Conservation (phyloP, 1,284 basidiomycete genomes). For the Papiliotrema terrestris region DNA sequence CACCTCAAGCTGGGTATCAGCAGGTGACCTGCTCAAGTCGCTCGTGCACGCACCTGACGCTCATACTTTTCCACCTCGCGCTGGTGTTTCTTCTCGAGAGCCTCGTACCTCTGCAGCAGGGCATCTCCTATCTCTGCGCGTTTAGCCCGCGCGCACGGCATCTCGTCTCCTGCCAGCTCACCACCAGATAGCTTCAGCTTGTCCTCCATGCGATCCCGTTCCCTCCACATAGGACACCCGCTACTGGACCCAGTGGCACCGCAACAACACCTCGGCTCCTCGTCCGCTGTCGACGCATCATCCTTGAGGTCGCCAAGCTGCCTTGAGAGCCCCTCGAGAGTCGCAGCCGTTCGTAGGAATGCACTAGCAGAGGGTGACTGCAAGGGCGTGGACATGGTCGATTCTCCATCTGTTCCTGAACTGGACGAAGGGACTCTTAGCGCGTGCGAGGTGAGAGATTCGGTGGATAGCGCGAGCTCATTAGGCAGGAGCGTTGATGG, state of each 20-base stretch:
- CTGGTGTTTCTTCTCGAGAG: slow-evolving; percentile 68
- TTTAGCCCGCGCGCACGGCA: slow-evolving; percentile 1
- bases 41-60: slow-evolving; percentile 31
- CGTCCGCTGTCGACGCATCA: slow-evolving; percentile 14
- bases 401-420: too few relatives aligned
- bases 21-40: slow-evolving; percentile 1
- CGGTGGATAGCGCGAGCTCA: too few relatives aligned
- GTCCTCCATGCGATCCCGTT: slow-evolving; percentile 67
- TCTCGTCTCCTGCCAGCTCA: slow-evolving; percentile 47
- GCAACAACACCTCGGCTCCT: slow-evolving; percentile 24
- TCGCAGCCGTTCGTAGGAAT: slow-evolving; percentile 37
- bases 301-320: slow-evolving; percentile 34
- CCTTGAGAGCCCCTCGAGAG: slow-evolving; percentile 35
- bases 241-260: slow-evolving; percentile 13
- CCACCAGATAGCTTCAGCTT: slow-evolving; percentile 77
- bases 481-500: too few relatives aligned
- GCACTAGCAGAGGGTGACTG: slow-evolving; percentile 34
- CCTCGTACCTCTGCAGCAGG: slow-evolving; percentile 78
- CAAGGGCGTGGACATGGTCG: not conserved
- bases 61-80: slow-evolving; percentile 33
- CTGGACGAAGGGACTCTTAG: not conserved
- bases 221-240: slow-evolving; percentile 50
- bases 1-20: slow-evolving; percentile 28
- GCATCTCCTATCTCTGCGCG: slow-evolving; percentile 82
- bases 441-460: too few relatives aligned